Percentiles rank a stretch among this genome's conserved stretches.
Conservation (phyloP, 129 eudicot genomes). For the Tagetes patula region DNA sequence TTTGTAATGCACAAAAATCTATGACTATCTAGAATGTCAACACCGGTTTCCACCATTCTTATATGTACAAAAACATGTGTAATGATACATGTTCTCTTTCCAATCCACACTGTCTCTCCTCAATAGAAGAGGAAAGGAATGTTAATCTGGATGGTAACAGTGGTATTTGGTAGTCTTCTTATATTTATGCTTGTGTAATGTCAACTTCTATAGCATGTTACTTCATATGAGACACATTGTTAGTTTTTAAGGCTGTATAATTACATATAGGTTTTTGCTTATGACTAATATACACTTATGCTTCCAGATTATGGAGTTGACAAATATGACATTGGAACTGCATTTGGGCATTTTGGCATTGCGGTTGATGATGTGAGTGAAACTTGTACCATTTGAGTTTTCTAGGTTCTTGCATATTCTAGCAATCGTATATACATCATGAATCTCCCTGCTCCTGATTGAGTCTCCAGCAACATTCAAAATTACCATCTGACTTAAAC, state of each 20-base stretch:
- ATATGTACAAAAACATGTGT: background rate
- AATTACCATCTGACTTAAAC: background rate
- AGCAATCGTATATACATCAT: background rate
- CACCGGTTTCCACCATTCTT: background rate
- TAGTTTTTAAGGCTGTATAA: conserved; percentile 1
- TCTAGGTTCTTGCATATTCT: conserved; percentile 8
- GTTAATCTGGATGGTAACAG: conserved; percentile 15
- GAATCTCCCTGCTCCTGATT: conserved; percentile 6
- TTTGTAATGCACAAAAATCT: conserved; percentile 12
- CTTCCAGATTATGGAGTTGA: conserved; percentile 89
- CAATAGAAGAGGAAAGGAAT: conserved; percentile 3
- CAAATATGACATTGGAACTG: conserved; percentile 83
- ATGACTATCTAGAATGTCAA: conserved; percentile 1
- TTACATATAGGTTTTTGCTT: background rate
- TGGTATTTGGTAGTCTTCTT: conserved; percentile 5
- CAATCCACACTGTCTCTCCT: background rate
- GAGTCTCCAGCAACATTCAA: conserved; percentile 6
- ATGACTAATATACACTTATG: conserved; percentile 24
- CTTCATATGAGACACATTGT: conserved; percentile 19
- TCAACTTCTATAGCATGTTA: conserved; percentile 7
- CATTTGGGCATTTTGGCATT: conserved; percentile 89
- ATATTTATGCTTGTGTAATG: background rate
- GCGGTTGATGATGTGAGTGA: conserved; percentile 89
- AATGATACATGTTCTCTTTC: background rate
- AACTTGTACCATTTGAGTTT: background rate